Base-by-base conservation (phyloP, 2,329 filamentous ascomycete genomes). In the Colletotrichum eleusines region DNA sequence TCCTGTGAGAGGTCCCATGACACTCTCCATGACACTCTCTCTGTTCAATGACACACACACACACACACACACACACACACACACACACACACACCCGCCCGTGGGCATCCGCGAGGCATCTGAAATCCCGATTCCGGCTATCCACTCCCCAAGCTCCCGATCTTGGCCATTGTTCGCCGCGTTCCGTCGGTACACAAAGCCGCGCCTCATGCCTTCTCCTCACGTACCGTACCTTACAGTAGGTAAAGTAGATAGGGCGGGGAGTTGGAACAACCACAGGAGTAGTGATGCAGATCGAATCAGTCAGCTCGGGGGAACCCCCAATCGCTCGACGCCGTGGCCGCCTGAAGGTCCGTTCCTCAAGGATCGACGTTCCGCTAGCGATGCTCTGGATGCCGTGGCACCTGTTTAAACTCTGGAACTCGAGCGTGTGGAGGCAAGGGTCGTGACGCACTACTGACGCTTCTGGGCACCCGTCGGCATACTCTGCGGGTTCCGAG, bases 211-310 rank as follows among this genome's bases (percentile, higher is more conserved):
- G 50, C 31, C n/a, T 9, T 44, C n/a, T 9, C 20, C 54, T 35
- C 18, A 40, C 50, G 38, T 65, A 63, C 66, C 44, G 55, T 54
- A 40, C 66, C 42, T 63, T 53, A 51, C 66, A 59, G 65, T 8
- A 68, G 31, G 31, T 33, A 33, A n/a, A n/a, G 31, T 33, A 33
- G 7, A 9, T 5, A 16, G 16, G 40, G 40, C 3, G 40, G 38
- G 14, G 14, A 40, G 33, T 40, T 16, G 14, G 12, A 40, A 40
- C 38, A 40, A 16, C 38, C 38, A 40, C 12, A 40, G 38, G 14
- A 16, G 12, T 40, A 14, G 5, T 18, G 14, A 20, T 66, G 62
- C 48, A 70, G 63, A 70, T 70, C 67, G 61, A 33, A n/a, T n/a
- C n/a, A n/a, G n/a, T n/a, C n/a, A n/a, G n/a, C n/a, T n/a, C n/a